A percentile compares a stretch with the other conserved stretches of the same genome.
phyloP scores from a whole-genome alignment of 176 grass and related monocot genomes.

The Triticum urartu region DNA sequence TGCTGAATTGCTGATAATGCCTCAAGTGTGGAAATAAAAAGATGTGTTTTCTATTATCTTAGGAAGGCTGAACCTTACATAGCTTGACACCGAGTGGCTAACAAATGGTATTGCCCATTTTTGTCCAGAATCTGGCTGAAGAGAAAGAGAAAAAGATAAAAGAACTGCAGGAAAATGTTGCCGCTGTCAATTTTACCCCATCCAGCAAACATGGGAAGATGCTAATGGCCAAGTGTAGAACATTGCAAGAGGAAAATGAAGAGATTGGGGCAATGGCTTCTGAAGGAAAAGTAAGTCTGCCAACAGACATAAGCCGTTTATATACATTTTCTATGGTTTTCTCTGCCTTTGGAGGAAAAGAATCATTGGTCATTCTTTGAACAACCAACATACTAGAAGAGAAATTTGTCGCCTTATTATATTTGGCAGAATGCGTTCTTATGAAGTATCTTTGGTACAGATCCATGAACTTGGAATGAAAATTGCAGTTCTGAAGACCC shows the following conservation, averaged over 20 bases:
- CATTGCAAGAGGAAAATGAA: constrained; percentile 96
- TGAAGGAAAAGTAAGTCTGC: constrained; percentile 85
- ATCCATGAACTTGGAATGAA: constrained; percentile 99
- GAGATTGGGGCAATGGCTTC: constrained; percentile 98
- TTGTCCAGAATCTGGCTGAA: constrained; percentile 71
- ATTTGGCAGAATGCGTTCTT: background rate
- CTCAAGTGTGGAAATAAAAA: background rate
- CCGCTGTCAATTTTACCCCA: constrained; percentile 96
- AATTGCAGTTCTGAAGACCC: constrained; percentile 89
- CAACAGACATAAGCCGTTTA: background rate
- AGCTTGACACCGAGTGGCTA: background rate
- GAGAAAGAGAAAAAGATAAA: constrained; percentile 99
- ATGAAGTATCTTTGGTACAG: constrained; percentile 40
- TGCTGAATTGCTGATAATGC: background rate
- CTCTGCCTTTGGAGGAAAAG: background rate
- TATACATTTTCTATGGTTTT: background rate
- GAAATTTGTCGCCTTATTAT: background rate
- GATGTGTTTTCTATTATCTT: background rate
- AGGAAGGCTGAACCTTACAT: background rate
- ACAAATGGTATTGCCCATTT: background rate
- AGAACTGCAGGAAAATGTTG: constrained; percentile 96
- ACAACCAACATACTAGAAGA: background rate
- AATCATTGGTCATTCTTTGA: background rate
- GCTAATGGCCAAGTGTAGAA: constrained; percentile 93
- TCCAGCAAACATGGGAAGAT: constrained; percentile 94